A percentile compares a stretch with the other conserved stretches of the same genome.
These are phyloP conservation scores for Aspergillus glaucus DNA, from an alignment of 2,329 filamentous ascomycete genomes.

Conservation along the genomic window DNA sequence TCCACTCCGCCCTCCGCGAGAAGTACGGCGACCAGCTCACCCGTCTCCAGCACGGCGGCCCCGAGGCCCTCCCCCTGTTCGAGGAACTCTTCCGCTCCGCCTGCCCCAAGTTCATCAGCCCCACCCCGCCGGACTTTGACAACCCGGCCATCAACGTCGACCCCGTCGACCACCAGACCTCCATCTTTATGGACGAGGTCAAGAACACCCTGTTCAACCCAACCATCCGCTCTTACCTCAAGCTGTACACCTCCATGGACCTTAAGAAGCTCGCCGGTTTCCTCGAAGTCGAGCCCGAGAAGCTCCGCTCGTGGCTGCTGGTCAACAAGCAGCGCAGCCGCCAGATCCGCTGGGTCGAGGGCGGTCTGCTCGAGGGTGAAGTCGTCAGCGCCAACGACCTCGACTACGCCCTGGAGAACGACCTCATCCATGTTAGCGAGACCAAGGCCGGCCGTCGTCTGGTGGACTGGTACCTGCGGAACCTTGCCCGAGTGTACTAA, in stretches of 20 bases:
- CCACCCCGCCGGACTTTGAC: constrained; percentile 94
- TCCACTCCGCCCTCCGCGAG: constrained; percentile 94
- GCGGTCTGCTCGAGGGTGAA: constrained; percentile 84
- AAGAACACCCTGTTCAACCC: constrained; percentile 99
- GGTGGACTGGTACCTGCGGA: constrained; percentile 98
- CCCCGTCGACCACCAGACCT: constrained; percentile 92
- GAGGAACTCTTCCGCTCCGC: constrained; percentile 96
- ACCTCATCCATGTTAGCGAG: constrained; percentile 97
- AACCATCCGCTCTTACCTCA: constrained; percentile 95
- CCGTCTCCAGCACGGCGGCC: constrained; percentile 91
- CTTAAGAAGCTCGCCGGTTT: constrained; percentile 96
- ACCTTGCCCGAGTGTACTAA: constrained; percentile 91
- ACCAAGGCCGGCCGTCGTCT: constrained; percentile 96
- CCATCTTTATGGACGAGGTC: constrained; percentile 99
- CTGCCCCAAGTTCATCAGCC: constrained; percentile 99
- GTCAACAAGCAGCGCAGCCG: constrained; percentile 98
- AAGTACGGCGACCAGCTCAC: constrained; percentile 99
- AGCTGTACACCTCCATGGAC: constrained; percentile 99
- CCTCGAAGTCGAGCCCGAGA: constrained; percentile 93
- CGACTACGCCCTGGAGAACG: constrained; percentile 94
- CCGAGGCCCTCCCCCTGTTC: constrained; percentile 90
- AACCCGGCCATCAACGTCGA: constrained; percentile 94
- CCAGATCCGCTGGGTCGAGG: constrained; percentile 90
- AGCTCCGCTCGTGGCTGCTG: constrained; percentile 84
- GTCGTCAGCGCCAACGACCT: constrained; percentile 89